Evolutionary conservation across 2,329 filamentous ascomycete genomes (phyloP).

Genomic region (Mycogone perniciosa): DNA sequence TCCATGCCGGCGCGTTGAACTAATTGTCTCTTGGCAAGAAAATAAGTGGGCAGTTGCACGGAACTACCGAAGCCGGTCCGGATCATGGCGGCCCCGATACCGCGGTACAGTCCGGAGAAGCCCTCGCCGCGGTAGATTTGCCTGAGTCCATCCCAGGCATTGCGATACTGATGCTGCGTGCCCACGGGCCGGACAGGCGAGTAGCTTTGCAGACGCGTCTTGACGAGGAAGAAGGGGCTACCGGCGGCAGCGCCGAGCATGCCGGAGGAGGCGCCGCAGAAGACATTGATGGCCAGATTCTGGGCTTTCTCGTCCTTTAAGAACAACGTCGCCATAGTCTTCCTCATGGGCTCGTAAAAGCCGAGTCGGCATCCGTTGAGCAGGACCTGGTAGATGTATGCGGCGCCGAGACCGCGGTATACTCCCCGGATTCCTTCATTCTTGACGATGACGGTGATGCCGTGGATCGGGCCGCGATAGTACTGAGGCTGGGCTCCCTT

Average conservation of each 20-base stretch:
- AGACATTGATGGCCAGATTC: constrained; percentile 85
- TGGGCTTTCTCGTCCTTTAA: constrained; percentile 70
- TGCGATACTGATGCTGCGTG: constrained; percentile 90
- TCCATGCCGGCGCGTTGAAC: constrained; percentile 79
- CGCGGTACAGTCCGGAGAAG: constrained; percentile 75
- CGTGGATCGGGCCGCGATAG: constrained; percentile 88
- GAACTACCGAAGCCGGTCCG: constrained; percentile 92
- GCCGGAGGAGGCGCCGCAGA: constrained; percentile 82
- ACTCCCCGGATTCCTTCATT: constrained; percentile 85
- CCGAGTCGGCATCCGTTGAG: constrained; percentile 94
- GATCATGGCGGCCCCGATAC: constrained; percentile 90
- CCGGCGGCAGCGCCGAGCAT: constrained; percentile 88
- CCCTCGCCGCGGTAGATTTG: constrained; percentile 78
- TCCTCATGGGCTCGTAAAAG: constrained; percentile 94
- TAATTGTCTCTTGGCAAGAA: constrained; percentile 87
- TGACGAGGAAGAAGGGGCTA: constrained; percentile 95
- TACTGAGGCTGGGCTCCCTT: constrained; percentile 79
- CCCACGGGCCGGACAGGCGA: constrained; percentile 89
- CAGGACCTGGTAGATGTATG: constrained; percentile 93
- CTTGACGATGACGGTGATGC: constrained; percentile 78
- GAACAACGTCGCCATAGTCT: constrained; percentile 59
- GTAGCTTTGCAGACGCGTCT: constrained; percentile 90
- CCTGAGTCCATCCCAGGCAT: constrained; percentile 73
- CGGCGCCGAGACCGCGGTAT: constrained; percentile 82
- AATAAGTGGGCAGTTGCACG: constrained; percentile 95